Conservation (phyloP, 2,329 filamentous ascomycete genomes). For the Myriosclerotinia duriaeana region DNA sequence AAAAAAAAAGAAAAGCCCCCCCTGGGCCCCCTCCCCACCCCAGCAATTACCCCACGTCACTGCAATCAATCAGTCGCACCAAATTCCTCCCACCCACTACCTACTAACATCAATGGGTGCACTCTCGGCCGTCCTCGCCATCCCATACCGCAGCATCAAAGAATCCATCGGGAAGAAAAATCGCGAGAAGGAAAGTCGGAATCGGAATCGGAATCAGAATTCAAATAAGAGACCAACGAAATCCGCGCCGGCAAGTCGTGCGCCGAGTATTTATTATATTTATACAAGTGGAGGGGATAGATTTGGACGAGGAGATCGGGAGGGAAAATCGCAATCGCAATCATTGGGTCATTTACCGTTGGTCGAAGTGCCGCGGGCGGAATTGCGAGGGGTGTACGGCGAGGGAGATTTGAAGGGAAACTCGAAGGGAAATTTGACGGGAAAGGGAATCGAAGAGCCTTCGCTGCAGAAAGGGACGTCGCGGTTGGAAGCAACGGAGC, state of each 20-base stretch:
- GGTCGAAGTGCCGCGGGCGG: slow-evolving; percentile 3
- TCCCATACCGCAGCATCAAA: slow-evolving; percentile 24
- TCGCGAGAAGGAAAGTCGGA: no score
- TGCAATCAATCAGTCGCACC: background rate
- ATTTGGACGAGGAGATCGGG: background rate
- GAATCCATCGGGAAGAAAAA: slow-evolving; percentile 17
- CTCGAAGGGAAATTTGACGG: background rate
- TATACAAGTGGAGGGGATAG: background rate
- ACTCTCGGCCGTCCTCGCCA: slow-evolving; percentile 28
- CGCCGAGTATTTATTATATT: background rate
- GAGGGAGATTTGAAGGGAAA: background rate
- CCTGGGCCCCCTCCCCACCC: no score
- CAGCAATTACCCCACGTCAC: slow-evolving; percentile 22
- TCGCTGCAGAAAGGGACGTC: background rate
- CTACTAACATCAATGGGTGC: slow-evolving; percentile 29
- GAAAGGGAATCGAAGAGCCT: slow-evolving; percentile 3
- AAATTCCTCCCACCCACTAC: background rate
- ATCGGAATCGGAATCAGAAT: background rate
- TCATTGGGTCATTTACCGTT: slow-evolving; percentile 20
- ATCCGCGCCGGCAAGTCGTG: slow-evolving; percentile 7
- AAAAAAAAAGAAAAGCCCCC: slow-evolving; percentile 13
- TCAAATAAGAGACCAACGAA: slow-evolving; percentile 4
- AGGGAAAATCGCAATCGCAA: background rate
- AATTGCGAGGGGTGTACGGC: background rate
- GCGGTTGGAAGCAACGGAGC: background rate